Base-by-base conservation (phyloP, 805 yeast genomes). In the Yarrowia bubula region DNA sequence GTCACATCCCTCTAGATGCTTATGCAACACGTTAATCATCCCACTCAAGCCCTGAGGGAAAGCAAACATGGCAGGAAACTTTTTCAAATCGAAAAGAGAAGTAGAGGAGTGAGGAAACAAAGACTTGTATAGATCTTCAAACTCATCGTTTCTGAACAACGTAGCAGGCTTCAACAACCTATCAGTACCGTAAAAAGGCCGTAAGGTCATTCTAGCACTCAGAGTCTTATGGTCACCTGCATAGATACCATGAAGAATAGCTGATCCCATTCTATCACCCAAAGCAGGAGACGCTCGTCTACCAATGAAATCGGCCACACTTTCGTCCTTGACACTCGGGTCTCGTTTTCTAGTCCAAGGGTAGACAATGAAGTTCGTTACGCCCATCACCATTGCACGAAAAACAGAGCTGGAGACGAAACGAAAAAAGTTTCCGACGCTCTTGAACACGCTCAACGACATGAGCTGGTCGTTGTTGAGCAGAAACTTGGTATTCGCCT, bases 211-310 rank as follows among this genome's bases (percentile, higher is more conserved):
- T 6, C 82, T 76, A 0, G 88, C 85, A 77, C 96, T 89, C 57
- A 93, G 75, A 65, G 83, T 78, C 6, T 80, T 71, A 1, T 85
- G 80, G 74, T 92, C 96, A n/a, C 90, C 95, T 0, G 96, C 97
- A 74, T 92, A 93, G 0, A 95, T 86, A 0, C 99, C 99, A 71
- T 92, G 91, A 73, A 88, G 79, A 4, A 92, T 76, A 0, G 97
- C 98, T 75, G 96, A 89, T 18, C 89, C 76, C 13, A 93, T 75
- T 60, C 89, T 86, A 8, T 79, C 77, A 5, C 87, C 75, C 10
- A 76, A 64, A 1, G 72, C 71, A 8, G 79, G 78, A 2, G 92
- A 92, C 72, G 92, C 87, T 67, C 97, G 76, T 68, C 98, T 78
- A 1, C 77, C 72, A 39, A 92, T 73, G 71, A 91, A 90, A 2